Base-by-base conservation (phyloP, 148 eudicot species). In the Rhododendron ovatum region DNA sequence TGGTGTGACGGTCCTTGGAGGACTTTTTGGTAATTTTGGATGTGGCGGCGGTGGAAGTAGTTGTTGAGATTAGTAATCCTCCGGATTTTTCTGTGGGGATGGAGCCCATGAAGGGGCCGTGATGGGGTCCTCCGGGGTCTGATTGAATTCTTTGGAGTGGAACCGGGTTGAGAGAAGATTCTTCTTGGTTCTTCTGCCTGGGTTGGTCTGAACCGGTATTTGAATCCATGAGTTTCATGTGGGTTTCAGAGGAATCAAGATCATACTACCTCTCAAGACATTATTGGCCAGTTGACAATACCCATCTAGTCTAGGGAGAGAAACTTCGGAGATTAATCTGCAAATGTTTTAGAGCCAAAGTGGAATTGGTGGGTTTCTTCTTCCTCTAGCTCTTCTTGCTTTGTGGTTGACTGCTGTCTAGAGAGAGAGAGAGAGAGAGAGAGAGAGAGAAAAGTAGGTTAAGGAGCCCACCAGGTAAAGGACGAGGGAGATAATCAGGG, bases 1-100 rank as follows among this genome's bases (percentile, higher is more conserved):
- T 89, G 4, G 89, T 89, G 74, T 89, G 91, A 26, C 91, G 91
- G 85, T 89, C 91, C 30, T 89, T 89, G 83, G 91, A 89, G 7
- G 91, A 86, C 28, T 86, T 89, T 78, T 89, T 89, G 39, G 67
- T 87, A 2, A 81, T 83, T 48, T 88, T 88, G 37, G 22, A 22
- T 8, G 69, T 43, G 18, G 84, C 14, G 9, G 84, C 35, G 80
- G 63, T 48, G 82, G 50, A 43, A 30, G 83, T 35, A n/a, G 84
- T 37, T 4, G 89, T 28, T 11, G 87, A 84, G 35, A 76, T 9
- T 18, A 37, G 18, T 7, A 28, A 43, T 82, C 83, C 79, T 41
- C 45, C 12, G 67, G 90, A 84, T 76, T 55, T 55, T 55, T 87
- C 85, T 14, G 65, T 55, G 84, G 85, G 67, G 61, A 80, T 80